Conservation (phyloP, 441 rosid genomes). For the Pelargonium myrrhifolium region DNA sequence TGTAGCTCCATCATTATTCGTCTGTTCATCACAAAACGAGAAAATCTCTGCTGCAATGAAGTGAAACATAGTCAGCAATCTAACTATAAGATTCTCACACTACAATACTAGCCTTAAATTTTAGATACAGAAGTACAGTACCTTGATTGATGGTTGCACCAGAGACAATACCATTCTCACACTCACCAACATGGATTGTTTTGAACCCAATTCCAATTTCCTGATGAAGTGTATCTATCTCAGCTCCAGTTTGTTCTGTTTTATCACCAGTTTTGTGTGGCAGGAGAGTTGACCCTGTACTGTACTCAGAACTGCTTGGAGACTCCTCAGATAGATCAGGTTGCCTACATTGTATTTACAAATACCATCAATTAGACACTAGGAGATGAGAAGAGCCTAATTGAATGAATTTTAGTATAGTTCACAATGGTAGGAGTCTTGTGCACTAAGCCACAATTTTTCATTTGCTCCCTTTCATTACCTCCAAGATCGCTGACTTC, state of each 20-base stretch:
- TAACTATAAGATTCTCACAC: neutral
- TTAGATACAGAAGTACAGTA: conserved; percentile 19
- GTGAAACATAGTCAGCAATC: conserved; percentile 17
- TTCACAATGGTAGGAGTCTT: neutral
- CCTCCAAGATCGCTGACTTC: conserved; percentile 77
- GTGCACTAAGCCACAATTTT: too few species aligned
- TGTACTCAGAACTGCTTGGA: conserved; percentile 83
- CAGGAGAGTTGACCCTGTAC: conserved; percentile 71
- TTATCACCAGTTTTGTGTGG: conserved; percentile 35
- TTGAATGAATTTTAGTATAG: conserved; percentile 1
- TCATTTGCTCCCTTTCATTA: conserved; percentile 20
- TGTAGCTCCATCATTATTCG: conserved; percentile 36
- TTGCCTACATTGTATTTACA: conserved; percentile 44
- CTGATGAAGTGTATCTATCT: conserved; percentile 33
- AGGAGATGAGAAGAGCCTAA: conserved; percentile 15
- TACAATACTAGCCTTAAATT: neutral
- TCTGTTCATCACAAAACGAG: conserved; percentile 36
- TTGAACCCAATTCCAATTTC: conserved; percentile 28
- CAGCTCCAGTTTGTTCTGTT: conserved; percentile 38
- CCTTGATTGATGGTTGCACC: conserved; percentile 40
- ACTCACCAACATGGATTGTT: conserved; percentile 22
- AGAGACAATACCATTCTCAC: conserved; percentile 36
- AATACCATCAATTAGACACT: conserved; percentile 15
- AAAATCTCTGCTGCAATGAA: conserved; percentile 34
- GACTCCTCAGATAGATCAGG: conserved; percentile 74